Evolutionary conservation across 1,139 yeast species (phyloP).

Genomic region (Schwanniomyces etchellsii): DNA sequence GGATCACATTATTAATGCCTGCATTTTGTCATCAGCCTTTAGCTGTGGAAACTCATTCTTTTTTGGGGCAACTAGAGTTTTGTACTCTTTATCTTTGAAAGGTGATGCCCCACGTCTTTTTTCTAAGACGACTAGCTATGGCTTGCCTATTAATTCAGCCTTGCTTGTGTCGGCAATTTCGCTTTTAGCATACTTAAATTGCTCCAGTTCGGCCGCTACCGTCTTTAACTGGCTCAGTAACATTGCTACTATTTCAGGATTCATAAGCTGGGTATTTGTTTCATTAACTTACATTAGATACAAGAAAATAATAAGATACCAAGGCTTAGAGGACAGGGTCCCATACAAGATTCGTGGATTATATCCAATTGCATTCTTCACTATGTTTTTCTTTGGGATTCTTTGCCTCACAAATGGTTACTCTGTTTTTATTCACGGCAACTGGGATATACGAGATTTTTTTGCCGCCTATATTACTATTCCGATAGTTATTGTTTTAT

Average conservation of each 20-base stretch:
- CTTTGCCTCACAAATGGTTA: constrained; percentile 56
- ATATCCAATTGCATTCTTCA: constrained; percentile 48
- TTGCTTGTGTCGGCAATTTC: constrained; percentile 24
- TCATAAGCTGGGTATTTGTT: constrained; percentile 59
- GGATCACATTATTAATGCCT: constrained; percentile 73
- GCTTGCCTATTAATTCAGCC: constrained; percentile 55
- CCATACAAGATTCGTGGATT: constrained; percentile 44
- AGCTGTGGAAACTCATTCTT: constrained; percentile 83
- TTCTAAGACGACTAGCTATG: constrained; percentile 49
- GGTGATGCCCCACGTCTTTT: constrained; percentile 60
- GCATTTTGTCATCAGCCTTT: constrained; percentile 59
- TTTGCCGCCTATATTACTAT: constrained; percentile 59
- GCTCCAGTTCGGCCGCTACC: constrained; percentile 45
- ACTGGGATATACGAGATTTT: constrained; percentile 41
- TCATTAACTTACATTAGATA: constrained; percentile 44
- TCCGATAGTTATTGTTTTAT: constrained; percentile 47
- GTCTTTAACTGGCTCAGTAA: constrained; percentile 68
- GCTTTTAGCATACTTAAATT: constrained; percentile 57
- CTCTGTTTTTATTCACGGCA: constrained; percentile 49
- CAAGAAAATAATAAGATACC: constrained; percentile 45
- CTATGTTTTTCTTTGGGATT: constrained; percentile 38
- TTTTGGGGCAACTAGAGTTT: constrained; percentile 70
- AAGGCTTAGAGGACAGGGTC: constrained; percentile 38
- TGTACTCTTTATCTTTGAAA: constrained; percentile 59
- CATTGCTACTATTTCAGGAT: constrained; percentile 66